Conservation (phyloP, 306 rosid species). For the Medicago arabica region DNA sequence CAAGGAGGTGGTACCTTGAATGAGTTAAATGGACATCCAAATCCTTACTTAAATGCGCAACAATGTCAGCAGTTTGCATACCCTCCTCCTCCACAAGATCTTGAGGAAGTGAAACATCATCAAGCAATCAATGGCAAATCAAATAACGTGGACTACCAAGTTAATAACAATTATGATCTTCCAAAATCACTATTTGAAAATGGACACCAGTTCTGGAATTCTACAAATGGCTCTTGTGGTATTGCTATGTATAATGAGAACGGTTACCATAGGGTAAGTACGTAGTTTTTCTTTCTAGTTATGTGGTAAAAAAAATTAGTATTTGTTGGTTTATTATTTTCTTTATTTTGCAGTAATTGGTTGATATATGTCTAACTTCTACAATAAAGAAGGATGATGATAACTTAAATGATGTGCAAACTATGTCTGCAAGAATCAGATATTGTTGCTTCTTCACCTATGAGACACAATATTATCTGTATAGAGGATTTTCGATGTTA, state of each 20-base stretch:
- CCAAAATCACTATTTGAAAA: slow-evolving; percentile 60
- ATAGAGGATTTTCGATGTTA: slow-evolving; percentile 24
- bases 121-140: slow-evolving; percentile 47
- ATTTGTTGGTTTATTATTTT: slow-evolving; percentile 36
- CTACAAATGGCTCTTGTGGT: slow-evolving; percentile 59
- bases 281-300: not conserved
- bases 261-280: slow-evolving; percentile 60
- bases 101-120: slow-evolving; percentile 47
- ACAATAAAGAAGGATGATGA: slow-evolving; percentile 34
- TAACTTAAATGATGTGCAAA: slow-evolving; percentile 32
- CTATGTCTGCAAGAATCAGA: slow-evolving; percentile 24
- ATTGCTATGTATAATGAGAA: slow-evolving; percentile 65
- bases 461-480: slow-evolving; percentile 25
- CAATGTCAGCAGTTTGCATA: slow-evolving; percentile 57
- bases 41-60: slow-evolving; percentile 54
- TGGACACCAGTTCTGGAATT: slow-evolving; percentile 64
- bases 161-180: slow-evolving; percentile 53
- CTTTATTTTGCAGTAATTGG: slow-evolving; percentile 62
- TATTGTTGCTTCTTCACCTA: slow-evolving; percentile 25
- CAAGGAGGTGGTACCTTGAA: slow-evolving; percentile 57
- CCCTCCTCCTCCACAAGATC: slow-evolving; percentile 57
- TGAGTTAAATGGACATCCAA: slow-evolving; percentile 54
- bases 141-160: slow-evolving; percentile 57
- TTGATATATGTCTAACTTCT: slow-evolving; percentile 3
- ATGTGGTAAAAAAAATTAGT: slow-evolving; percentile 6